Evolutionary conservation across 2,329 filamentous ascomycete genomes (phyloP), one percentile per base, ranked within the genome.

Genomic region (Phyllosticta citribraziliensis): DNA sequence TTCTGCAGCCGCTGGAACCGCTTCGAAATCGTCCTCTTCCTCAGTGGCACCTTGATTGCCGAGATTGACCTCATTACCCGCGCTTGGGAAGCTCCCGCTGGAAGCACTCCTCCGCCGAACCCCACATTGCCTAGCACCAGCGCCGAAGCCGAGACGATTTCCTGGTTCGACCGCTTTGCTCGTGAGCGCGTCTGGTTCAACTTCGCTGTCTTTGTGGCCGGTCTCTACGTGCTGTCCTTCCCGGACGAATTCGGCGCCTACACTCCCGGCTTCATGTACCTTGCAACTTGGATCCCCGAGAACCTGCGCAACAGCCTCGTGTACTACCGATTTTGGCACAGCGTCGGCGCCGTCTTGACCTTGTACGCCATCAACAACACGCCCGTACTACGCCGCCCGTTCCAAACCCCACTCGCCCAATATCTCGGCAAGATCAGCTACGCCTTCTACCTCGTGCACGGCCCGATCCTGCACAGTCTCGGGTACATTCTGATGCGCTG

Each of bases 371-470:
- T 67, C 19, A 63, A 58, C 50, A 64, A 65, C 52, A 63, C 56
- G 12, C 50, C 59, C 3, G 52, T 60, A 60, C 63, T 78, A 60
- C 77, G 77, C 63, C 66, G 66, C 3, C 75, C 79, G 27, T 81
- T 84, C 67, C 79, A 78, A 59, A 75, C 74, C 2, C 68, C 72
- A 0, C 64, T 81, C 12, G 78, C 80, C 12, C 81, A 82, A 65
- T 85, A 85, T 67, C 77, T 82, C 20, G 83, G 79, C 12, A 76
- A 77, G 25, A 80, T 84, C 63, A 83, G 80, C 61, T 85, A 80
- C 64, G 79, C 82, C 2, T 73, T 85, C 2, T 85, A 85, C 65
- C 74, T 85, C 6, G 77, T 81, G n/a, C 82, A 85, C 65, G 82
- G 82, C 0, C 76, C 77, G 4, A 74, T 80, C 12, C 67, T 73